Percentiles rank a stretch among this genome's conserved stretches.
Conservation (phyloP, 371 early-diverging fungal genomes). For the Aphelidium insulamus region DNA sequence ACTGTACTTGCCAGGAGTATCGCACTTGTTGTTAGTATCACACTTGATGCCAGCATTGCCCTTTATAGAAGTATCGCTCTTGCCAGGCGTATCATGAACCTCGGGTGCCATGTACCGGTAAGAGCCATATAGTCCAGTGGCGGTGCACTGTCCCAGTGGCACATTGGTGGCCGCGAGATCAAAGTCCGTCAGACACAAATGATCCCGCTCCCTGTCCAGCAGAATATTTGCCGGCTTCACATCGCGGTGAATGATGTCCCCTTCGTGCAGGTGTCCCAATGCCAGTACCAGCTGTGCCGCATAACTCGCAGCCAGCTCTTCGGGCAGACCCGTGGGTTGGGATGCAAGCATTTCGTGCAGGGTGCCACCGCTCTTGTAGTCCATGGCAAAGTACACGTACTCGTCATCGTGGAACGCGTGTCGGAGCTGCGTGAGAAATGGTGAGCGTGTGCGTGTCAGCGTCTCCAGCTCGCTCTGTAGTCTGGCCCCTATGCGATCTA, state of each 20-base stretch:
- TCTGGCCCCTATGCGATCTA: too few relatives aligned
- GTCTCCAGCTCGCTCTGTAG: too few relatives aligned
- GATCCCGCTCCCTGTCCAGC: not conserved
- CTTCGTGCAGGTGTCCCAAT: slow-evolving; percentile 25
- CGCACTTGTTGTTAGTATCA: too few relatives aligned
- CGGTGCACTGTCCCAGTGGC: not conserved
- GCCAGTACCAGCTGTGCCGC: slow-evolving; percentile 23
- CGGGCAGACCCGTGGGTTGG: slow-evolving; percentile 3
- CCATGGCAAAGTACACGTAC: slow-evolving; percentile 37
- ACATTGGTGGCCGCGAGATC: not conserved
- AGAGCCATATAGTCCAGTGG: slow-evolving; percentile 10
- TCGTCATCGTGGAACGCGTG: slow-evolving; percentile 47
- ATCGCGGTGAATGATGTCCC: slow-evolving; percentile 25
- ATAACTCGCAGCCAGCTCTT: slow-evolving; percentile 23
- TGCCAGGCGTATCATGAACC: slow-evolving; percentile 6
- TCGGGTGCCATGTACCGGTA: slow-evolving; percentile 22
- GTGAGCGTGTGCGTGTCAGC: too few relatives aligned
- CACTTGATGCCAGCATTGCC: slow-evolving; percentile 5
- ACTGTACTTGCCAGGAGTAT: too few relatives aligned
- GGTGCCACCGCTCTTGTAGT: slow-evolving; percentile 41
- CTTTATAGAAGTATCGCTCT: slow-evolving; percentile 4
- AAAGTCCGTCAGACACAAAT: not conserved
- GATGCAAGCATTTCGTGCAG: slow-evolving; percentile 8
- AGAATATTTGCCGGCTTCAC: slow-evolving; percentile 18
- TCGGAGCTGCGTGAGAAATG: too few relatives aligned